Conservation (phyloP, 352 stramenopile species). For the Aphanomyces invadans region DNA sequence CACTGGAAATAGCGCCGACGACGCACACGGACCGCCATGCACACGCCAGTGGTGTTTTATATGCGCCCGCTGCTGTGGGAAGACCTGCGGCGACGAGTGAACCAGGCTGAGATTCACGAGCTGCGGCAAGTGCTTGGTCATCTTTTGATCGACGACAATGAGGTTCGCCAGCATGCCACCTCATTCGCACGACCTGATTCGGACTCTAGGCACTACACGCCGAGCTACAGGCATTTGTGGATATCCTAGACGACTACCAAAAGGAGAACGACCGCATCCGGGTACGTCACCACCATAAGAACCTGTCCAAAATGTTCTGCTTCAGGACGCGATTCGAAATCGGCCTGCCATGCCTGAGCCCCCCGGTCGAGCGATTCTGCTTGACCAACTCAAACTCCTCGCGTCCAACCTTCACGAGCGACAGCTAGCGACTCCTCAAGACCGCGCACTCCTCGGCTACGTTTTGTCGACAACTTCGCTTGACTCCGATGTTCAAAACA, state of each 20-base stretch:
- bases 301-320: background rate
- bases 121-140: conserved; percentile 51
- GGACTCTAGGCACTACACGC: conserved; percentile 38
- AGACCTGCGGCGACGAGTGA: conserved; percentile 48
- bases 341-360: conserved; percentile 49
- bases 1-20: background rate
- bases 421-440: conserved; percentile 34
- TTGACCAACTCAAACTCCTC: conserved; percentile 69
- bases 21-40: conserved; percentile 1
- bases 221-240: conserved; percentile 50
- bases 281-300: conserved; percentile 28
- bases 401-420: conserved; percentile 35
- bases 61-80: conserved; percentile 67
- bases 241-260: conserved; percentile 75
- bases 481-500: conserved; percentile 18
- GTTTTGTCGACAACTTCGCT: conserved; percentile 31
- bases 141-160: conserved; percentile 58
- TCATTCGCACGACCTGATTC: background rate
- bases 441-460: conserved; percentile 55
- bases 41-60: conserved; percentile 50
- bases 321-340: conserved; percentile 50
- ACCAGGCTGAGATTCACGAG: conserved; percentile 50
- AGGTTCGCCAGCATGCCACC: conserved; percentile 28
- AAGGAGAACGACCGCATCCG: conserved; percentile 67
- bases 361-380: conserved; percentile 48